Conservation (phyloP, 176 grass and related monocot species). For the Secale cereale region DNA sequence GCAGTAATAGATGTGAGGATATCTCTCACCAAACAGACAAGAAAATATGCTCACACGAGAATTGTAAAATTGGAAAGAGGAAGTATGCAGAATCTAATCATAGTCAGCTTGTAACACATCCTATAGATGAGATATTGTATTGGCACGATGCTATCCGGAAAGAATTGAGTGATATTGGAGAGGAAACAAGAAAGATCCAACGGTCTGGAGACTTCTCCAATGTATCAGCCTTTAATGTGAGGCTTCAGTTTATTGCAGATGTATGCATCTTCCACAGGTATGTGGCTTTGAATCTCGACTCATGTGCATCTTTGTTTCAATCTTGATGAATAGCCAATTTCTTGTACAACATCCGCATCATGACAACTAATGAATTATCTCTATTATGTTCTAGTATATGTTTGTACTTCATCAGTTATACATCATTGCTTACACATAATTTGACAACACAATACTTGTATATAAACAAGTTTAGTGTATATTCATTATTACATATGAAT, state of each 20-base stretch:
- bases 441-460: not conserved
- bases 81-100: conserved; percentile 43
- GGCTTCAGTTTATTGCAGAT: conserved; percentile 80
- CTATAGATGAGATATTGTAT: conserved; percentile 91
- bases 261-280: conserved; percentile 94
- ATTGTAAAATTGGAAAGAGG: conserved; percentile 54
- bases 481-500: not conserved
- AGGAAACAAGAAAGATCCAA: conserved; percentile 63
- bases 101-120: conserved; percentile 35
- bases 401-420: not conserved
- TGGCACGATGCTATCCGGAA: conserved; percentile 82
- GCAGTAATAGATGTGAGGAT: conserved; percentile 14
- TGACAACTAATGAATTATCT: not conserved
- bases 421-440: not conserved
- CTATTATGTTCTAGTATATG: not conserved
- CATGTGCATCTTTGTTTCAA: conserved; percentile 18
- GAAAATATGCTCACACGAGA: conserved; percentile 24
- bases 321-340: not conserved
- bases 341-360: not conserved
- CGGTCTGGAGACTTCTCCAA: conserved; percentile 64
- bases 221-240: conserved; percentile 55
- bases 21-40: conserved; percentile 22
- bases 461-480: not conserved
- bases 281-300: conserved; percentile 15
- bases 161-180: conserved; percentile 68